These are phyloP conservation scores for Sporothrix pseudoabietina DNA, from an alignment of 2,329 filamentous ascomycete species.

Conservation along the genomic window DNA sequence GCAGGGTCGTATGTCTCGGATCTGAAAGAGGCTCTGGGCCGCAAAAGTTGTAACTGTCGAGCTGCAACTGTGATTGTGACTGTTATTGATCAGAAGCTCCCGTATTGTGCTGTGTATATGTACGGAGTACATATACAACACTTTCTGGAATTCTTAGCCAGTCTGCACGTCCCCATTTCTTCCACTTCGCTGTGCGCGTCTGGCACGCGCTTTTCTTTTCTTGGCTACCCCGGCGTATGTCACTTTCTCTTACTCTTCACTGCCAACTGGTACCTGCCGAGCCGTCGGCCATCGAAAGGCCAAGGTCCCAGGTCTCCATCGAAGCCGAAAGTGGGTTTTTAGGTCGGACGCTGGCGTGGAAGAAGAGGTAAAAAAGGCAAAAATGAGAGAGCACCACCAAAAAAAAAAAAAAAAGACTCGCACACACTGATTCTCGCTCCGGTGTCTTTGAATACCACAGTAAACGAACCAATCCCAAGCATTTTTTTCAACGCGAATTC, in stretches of 20 bases:
- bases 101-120: not conserved
- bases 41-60: not conserved
- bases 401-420: not conserved
- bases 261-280: not conserved
- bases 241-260: not conserved
- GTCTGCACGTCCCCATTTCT: not conserved
- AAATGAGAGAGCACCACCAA: not conserved
- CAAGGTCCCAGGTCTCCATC: not conserved
- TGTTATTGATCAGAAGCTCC: not conserved
- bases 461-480: not conserved
- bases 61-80: not conserved
- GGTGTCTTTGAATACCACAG: not conserved
- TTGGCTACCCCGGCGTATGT: not conserved
- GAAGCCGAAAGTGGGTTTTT: not conserved
- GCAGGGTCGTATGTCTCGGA: not conserved
- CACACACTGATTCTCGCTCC: not conserved
- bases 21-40: not conserved
- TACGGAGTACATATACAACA: too few species aligned
- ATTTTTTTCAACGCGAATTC: not conserved
- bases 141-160: not conserved
- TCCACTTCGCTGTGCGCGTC: not conserved
- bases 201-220: not conserved
- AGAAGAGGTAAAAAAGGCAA: not conserved
- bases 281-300: not conserved
- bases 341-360: conserved; percentile 10